Evolutionary conservation across 345 rosid species (phyloP), one percentile per base, ranked within the genome.

Genomic region (Lepidium africanum): DNA sequence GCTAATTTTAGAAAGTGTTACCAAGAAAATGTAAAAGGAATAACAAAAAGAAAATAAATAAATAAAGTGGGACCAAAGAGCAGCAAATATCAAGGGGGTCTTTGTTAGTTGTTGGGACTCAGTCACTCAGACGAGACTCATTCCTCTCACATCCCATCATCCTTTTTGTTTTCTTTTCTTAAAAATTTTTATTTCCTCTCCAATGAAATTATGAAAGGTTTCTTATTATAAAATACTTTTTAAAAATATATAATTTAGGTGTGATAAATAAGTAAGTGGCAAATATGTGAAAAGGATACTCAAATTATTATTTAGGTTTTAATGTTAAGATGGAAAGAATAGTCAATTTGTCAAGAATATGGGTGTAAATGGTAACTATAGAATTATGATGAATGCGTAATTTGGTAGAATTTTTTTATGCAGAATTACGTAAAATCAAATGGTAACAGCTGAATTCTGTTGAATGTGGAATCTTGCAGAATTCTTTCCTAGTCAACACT

Each of bases 11-110:
- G 49, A 73, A 59, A 12, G 62, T 38, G 50, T 16, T 56, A 50
- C 58, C 36, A 46, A 7, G 1, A 38, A 37, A 58, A 13, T 40
- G 10, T 30, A 43, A 12, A 55, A 63, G 41, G 69, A 52, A 41
- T 41, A 40, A 52, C 9, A 38, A 46, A 42, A 39, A 5, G 5
- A 6, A 16, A 40, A 12, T 27, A 27, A 27, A 27, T 27, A 10
- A 37, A 63, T 68, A 53, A 25, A 14, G 59, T 56, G 71, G 74
- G 82, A 61, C 52, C 63, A 57, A 25, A 10, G n/a, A 23, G 86
- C 84, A 83, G 87, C 87, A 81, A 81, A 63, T 77, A 83, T 79
- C 78, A 68, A 81, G 87, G 87, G 84, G 81, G 84, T 73, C 77
- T 72, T 71, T 77, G 81, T 78, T 75, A 69, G 84, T 80, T 78